These are phyloP conservation scores for Schizothecium vesticola DNA, from an alignment of 495 filamentous ascomycete genomes.

Conservation along the genomic window DNA sequence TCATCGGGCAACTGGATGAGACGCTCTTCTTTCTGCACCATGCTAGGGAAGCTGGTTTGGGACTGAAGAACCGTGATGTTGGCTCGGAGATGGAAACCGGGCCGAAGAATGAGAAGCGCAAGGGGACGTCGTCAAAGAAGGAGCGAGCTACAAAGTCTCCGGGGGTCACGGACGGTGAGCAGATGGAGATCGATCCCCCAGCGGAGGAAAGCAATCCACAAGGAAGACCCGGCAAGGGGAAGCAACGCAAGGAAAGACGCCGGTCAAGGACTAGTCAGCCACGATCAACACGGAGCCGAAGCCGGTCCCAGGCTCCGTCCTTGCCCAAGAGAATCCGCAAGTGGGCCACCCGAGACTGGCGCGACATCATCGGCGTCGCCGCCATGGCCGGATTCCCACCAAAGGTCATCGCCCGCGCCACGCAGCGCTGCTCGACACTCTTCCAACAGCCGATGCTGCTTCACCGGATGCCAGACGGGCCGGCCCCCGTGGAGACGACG, in stretches of 20 bases:
- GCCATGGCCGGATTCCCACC: conserved; percentile 61
- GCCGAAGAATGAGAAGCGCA: background rate
- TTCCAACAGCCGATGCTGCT: conserved; percentile 63
- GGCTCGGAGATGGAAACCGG: conserved; percentile 26
- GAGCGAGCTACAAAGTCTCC: background rate
- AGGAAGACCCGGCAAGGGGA: background rate
- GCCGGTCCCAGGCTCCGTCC: background rate
- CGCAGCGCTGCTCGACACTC: conserved; percentile 62
- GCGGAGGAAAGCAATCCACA: background rate
- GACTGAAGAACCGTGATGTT: conserved; percentile 26
- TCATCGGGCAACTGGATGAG: conserved; percentile 60
- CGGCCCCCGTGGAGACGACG: conserved; percentile 4
- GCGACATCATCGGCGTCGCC: conserved; percentile 69
- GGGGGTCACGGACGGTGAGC: background rate
- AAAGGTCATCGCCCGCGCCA: conserved; percentile 56
- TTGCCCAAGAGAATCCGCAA: conserved; percentile 12
- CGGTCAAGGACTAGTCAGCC: background rate
- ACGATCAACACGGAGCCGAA: background rate
- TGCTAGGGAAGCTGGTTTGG: conserved; percentile 43
- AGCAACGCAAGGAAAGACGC: background rate
- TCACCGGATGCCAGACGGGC: conserved; percentile 46
- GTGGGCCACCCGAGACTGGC: conserved; percentile 66
- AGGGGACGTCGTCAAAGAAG: background rate
- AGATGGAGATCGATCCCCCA: background rate
- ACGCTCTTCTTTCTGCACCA: conserved; percentile 64